Evolutionary conservation across 2,329 filamentous ascomycete genomes (phyloP).

Genomic region (Stemphylium lycopersici): DNA sequence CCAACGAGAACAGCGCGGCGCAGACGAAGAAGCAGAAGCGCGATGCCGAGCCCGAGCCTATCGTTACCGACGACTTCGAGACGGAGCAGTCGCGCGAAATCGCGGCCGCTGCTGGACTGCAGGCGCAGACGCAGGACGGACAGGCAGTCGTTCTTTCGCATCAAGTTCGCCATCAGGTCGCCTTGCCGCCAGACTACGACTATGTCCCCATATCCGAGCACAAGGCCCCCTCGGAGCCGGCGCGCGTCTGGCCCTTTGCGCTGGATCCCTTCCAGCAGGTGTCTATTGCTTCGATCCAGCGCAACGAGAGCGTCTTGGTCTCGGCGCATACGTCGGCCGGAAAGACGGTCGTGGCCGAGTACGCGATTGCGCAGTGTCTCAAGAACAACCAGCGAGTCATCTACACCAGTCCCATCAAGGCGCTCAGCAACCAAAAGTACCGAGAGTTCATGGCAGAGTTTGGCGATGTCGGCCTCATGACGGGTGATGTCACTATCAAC

Average conservation of each 20-base stretch:
- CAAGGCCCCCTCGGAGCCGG: conserved; percentile 85
- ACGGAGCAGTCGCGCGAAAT: conserved; percentile 93
- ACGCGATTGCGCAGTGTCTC: conserved; percentile 95
- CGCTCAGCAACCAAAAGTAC: conserved; percentile 97
- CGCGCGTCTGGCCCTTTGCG: conserved; percentile 83
- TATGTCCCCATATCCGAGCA: conserved; percentile 96
- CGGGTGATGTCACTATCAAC: conserved; percentile 98
- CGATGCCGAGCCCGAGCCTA: conserved; percentile 72
- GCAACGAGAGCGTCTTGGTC: conserved; percentile 94
- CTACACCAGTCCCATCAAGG: conserved; percentile 99
- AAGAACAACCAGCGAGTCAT: conserved; percentile 98
- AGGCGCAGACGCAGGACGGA: conserved; percentile 66
- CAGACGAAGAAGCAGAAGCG: conserved; percentile 67
- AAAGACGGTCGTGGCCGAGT: conserved; percentile 98
- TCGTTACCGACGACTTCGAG: conserved; percentile 92
- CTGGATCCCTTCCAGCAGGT: conserved; percentile 97
- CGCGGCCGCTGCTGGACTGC: conserved; percentile 74
- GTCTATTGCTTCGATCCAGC: conserved; percentile 91
- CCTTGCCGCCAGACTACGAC: conserved; percentile 90
- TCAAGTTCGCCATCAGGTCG: conserved; percentile 98
- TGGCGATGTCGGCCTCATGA: conserved; percentile 97
- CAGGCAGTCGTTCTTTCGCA: conserved; percentile 84
- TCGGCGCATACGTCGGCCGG: conserved; percentile 97
- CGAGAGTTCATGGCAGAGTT: conserved; percentile 95
- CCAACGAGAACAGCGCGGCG: conserved; percentile 44